Conservation (phyloP, 2,329 filamentous ascomycete genomes). For the Fusarium miscanthi region DNA sequence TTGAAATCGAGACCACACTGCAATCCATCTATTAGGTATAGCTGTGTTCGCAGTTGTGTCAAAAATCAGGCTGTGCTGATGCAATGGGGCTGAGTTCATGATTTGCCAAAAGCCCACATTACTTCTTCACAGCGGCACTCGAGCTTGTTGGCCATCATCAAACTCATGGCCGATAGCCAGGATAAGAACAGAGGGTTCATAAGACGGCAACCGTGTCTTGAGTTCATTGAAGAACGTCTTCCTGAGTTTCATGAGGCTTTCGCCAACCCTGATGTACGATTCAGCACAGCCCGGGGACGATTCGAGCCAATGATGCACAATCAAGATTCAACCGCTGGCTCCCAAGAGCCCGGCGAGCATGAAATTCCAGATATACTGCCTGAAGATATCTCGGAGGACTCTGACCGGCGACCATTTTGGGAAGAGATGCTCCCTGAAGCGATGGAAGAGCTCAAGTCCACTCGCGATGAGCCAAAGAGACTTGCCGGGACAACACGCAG, state of each 20-base stretch:
- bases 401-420: not conserved
- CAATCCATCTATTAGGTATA: not conserved
- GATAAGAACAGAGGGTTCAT: not conserved
- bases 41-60: accelerated
- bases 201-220: not conserved
- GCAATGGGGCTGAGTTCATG: not conserved
- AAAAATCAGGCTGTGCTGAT: not conserved
- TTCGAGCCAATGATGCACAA: not conserved
- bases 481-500: not conserved
- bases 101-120: not conserved
- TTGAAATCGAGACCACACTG: not conserved
- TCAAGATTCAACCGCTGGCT: not conserved
- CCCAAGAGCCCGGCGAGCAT: not conserved
- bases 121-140: not conserved
- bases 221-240: not conserved
- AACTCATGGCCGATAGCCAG: not conserved
- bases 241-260: not conserved
- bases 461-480: not conserved
- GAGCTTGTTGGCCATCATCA: not conserved
- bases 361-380: accelerated
- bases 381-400: accelerated
- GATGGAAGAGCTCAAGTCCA: not conserved
- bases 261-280: not conserved
- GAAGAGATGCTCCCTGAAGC: not conserved
- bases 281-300: not conserved